Evolutionary conservation across 805 yeast species (phyloP), one percentile per base, ranked within the genome.

Genomic region (Candida yuanshanica): DNA sequence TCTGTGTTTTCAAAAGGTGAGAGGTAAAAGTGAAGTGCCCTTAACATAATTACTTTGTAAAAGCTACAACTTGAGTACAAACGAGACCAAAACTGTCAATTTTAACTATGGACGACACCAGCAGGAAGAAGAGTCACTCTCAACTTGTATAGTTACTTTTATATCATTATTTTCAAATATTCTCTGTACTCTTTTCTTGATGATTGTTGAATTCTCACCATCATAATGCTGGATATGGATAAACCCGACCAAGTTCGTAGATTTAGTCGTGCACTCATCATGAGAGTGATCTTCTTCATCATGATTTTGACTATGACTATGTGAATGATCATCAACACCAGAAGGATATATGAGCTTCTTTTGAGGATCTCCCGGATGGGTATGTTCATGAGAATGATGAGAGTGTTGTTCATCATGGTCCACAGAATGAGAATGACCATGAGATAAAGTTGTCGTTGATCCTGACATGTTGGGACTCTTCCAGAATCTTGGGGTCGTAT

Each of bases 401-500:
- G 29, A 12, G 18, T 27, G 31, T n/a, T n/a, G n/a, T 36, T 41
- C 17, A 13, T 16, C 20, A 27, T 39, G 38, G 24, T 39, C 45
- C 22, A 41, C 42, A 17, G 59, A 43, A 22, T 58, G 55, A 0
- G 57, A 45, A 26, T 53, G 58, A 2, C 50, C 51, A 42, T 60
- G 52, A 20, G 49, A 59, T n/a, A n/a, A n/a, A 32, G 36, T 41
- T 7, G 37, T 22, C 37, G 48, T 8, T 54, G 49, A 20, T 23
- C 49, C 16, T 58, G 59, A 29, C 60, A 58, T 35, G 45, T 62
- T 66, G 12, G 61, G 41, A 5, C 59, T 70, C 4, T 91, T 86
- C 98, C 98, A 91, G 62, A 91, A 90, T 52, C 95, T 74, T 9
- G 98, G 97, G 0, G 88, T 83, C 0, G 95, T 78, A 53, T 87